Percentiles rank a stretch among this genome's conserved stretches.
Evolutionary conservation across 2,329 filamentous ascomycete species (phyloP).

Genomic region (Fusarium lateritium): DNA sequence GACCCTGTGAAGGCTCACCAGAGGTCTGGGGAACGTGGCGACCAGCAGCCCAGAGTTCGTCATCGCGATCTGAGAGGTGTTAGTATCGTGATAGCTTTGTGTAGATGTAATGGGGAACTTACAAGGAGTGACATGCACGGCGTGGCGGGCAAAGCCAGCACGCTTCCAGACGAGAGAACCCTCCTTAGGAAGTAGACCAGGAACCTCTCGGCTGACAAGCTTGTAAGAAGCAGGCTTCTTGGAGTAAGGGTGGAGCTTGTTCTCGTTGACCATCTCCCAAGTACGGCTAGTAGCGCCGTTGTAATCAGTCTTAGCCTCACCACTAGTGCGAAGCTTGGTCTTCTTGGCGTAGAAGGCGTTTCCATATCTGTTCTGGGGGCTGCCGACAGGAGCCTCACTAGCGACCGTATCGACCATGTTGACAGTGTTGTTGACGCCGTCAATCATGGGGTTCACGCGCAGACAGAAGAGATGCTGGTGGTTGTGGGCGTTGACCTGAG

Average conservation of each 20-base stretch:
- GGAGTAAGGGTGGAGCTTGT: slow-evolving; percentile 86
- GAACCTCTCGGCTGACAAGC: slow-evolving; percentile 88
- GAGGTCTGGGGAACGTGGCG: slow-evolving; percentile 91
- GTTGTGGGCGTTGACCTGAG: slow-evolving; percentile 90
- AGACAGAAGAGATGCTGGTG: slow-evolving; percentile 97
- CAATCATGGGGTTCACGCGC: slow-evolving; percentile 88
- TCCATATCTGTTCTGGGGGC: slow-evolving; percentile 86
- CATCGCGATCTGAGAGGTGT: slow-evolving; percentile 74
- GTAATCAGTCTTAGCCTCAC: slow-evolving; percentile 82
- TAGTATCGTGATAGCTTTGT: background rate
- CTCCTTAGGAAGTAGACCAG: slow-evolving; percentile 82
- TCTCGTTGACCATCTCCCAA: slow-evolving; percentile 92
- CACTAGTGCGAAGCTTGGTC: slow-evolving; percentile 81
- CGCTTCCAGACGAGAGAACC: slow-evolving; percentile 90
- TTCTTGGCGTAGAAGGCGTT: slow-evolving; percentile 92
- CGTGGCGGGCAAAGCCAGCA: slow-evolving; percentile 88
- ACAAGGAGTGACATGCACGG: slow-evolving; percentile 92
- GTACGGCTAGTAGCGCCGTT: slow-evolving; percentile 83
- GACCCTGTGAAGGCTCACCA: slow-evolving; percentile 80
- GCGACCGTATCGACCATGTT: slow-evolving; percentile 84
- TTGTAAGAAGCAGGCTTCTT: slow-evolving; percentile 90
- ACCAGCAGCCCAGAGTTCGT: slow-evolving; percentile 87
- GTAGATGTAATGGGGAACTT: slow-evolving; percentile 54
- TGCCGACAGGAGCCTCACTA: slow-evolving; percentile 82
- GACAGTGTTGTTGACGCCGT: slow-evolving; percentile 87